Base-by-base conservation (phyloP, 2,329 filamentous ascomycete genomes). In the Sordariomycetes sp. region DNA sequence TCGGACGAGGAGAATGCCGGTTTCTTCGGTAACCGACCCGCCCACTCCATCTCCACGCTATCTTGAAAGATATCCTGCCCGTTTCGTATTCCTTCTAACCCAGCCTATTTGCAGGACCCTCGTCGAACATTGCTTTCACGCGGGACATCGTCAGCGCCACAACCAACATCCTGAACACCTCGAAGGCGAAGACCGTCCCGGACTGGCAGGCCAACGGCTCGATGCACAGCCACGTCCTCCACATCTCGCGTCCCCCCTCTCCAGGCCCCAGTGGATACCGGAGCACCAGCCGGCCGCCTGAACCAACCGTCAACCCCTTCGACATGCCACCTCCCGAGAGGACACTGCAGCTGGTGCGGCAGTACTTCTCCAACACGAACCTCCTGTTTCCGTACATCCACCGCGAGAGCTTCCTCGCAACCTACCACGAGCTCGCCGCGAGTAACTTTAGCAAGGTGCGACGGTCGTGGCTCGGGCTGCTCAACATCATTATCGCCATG, bases 401-500 rank as follows among this genome's bases (percentile, higher is more conserved):
- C 20, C 62, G 67, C 24, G 58, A 60, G 14, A 63, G 55, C 1
- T 70, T 69, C 55, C 59, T 64, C 5, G 62, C 65, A 0, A 62
- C 62, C 0, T 70, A 68, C 24, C 12, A 61, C 1, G 53, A 20
- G 40, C 32, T 10, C 57, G 59, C 0, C 46, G 72, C 58, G 67
- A 63, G 1, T 67, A 58, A 58, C 43, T 52, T 53, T 16, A 24
- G 22, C 18, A 52, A 64, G n/a, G 70, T 72, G 0, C 66, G 74
- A 3, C 69, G 71, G 43, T 72, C 74, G 0, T 79, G 76, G 76
- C 68, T 78, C 0, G 74, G 72, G 1, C 63, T 78, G 11, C 62
- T 79, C 1, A 78, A 79, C 59, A 74, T 76, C 43, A 69, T 78
- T 3, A 65, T 79, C 18, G 74, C 76, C 3, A 71, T 79, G 66